phyloP scores from a whole-genome alignment of 352 stramenopile genomes.

The Phytophthora megakarya region DNA sequence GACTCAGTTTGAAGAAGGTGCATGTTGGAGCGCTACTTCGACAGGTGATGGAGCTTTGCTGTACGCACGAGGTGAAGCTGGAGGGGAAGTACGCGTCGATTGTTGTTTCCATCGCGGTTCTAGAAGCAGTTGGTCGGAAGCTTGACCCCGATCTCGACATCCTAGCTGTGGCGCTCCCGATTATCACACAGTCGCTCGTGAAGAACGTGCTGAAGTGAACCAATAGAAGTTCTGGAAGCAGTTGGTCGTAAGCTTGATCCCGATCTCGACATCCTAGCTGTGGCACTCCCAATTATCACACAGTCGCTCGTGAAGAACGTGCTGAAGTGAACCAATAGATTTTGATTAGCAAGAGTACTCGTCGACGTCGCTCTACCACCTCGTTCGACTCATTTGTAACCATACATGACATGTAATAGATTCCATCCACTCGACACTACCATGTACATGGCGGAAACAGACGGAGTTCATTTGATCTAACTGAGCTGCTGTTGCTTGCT shows the following conservation, averaged over 20 bases:
- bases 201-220: conserved; percentile 68
- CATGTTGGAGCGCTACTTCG: conserved; percentile 74
- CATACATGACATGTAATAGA: conserved; percentile 24
- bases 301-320: conserved; percentile 91
- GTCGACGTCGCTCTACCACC: neutral
- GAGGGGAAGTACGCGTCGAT: conserved; percentile 95
- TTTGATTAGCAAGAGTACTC: too few species aligned
- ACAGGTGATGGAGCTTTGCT: conserved; percentile 91
- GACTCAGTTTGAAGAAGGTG: conserved; percentile 73
- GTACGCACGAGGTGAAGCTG: conserved; percentile 92
- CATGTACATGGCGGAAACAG: too few species aligned
- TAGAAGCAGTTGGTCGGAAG: conserved; percentile 91
- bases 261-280: conserved; percentile 87
- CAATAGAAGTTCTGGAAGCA: conserved; percentile 91
- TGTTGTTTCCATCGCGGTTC: conserved; percentile 93
- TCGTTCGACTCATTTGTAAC: conserved; percentile 18
- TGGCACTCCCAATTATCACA: conserved; percentile 92
- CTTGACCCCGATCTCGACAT: conserved; percentile 93
- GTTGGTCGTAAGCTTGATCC: conserved; percentile 91
- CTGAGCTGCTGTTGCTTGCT: conserved; percentile 4
- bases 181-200: conserved; percentile 92
- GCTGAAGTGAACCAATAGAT: conserved; percentile 31
- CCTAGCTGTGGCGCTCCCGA: conserved; percentile 86
- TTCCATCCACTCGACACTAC: conserved; percentile 1
- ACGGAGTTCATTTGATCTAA: conserved; percentile 22